Percentiles rank a stretch among this genome's conserved stretches.
Evolutionary conservation across 352 stramenopile species (phyloP).

Genomic region (Stephanocyclus meneghinianus): DNA sequence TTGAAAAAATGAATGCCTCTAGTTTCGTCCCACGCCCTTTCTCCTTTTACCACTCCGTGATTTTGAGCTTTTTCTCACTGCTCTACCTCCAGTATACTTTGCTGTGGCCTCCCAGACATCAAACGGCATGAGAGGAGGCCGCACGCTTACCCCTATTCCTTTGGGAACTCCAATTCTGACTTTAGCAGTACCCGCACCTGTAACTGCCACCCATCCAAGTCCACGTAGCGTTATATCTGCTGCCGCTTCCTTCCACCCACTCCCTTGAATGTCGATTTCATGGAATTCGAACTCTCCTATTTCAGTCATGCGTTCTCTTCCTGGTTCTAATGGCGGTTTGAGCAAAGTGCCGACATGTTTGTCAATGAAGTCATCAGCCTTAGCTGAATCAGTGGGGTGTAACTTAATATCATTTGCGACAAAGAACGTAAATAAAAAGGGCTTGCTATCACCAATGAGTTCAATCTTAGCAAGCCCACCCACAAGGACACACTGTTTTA

Average conservation of each 20-base stretch:
- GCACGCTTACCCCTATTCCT: conserved; percentile 76
- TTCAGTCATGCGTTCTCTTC: conserved; percentile 61
- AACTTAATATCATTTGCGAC: conserved; percentile 83
- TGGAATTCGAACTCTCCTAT: conserved; percentile 81
- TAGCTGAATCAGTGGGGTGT: conserved; percentile 67
- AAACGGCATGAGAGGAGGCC: conserved; percentile 81
- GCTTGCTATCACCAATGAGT: conserved; percentile 76
- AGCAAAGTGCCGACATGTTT: conserved; percentile 80
- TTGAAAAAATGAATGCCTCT: background rate
- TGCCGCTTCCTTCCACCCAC: conserved; percentile 80
- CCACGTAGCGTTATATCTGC: conserved; percentile 79
- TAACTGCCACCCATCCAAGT: conserved; percentile 81
- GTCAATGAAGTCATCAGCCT: conserved; percentile 66
- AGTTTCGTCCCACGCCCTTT: conserved; percentile 77
- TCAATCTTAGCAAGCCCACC: conserved; percentile 79
- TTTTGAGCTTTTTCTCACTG: conserved; percentile 69
- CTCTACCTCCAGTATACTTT: conserved; percentile 76
- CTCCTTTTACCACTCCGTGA: conserved; percentile 68
- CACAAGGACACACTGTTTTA: conserved; percentile 71
- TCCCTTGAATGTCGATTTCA: conserved; percentile 72
- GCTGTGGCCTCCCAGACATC: conserved; percentile 79
- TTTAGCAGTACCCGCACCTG: conserved; percentile 69
- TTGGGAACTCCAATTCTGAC: conserved; percentile 78
- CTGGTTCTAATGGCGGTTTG: conserved; percentile 69
- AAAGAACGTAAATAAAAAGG: conserved; percentile 83